Base-by-base conservation (phyloP, 169 alveolate species). In the Eimeria brunetti region DNA sequence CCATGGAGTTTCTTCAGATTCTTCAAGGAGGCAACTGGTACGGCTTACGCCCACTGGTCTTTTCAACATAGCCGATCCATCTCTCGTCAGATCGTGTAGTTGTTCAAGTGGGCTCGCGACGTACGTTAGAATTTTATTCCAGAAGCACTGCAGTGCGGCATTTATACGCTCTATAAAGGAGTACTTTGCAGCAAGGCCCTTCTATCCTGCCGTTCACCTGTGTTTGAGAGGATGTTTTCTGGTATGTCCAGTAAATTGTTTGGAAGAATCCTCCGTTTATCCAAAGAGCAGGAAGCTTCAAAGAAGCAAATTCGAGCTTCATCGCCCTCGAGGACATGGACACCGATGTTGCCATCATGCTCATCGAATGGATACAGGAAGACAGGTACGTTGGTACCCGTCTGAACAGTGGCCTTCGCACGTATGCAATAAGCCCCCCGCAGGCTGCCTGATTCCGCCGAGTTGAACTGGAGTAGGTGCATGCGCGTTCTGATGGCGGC, bases 141-240 rank as follows among this genome's bases (percentile, higher is more conserved):
- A 27, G 91, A 53, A 38, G 60, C 64, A 56, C 64, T 36, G 27
- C 76, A 85, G 81, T 62, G 38, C 64, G 62, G 80, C n/a, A 58
- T 85, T 60, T 46, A 44, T 62, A 85, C 69, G 76, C 67, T 38
- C 62, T 24, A 36, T 33, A 60, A 76, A 92, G 96, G 78, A 73
- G 69, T 92, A 51, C 88, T 92, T 36, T 92, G 96, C 96, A 92
- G 96, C 96, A 92, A 92, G 53, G 96, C 93, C 75, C 96, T 92
- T 69, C 93, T 92, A 20, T 92, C 96, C 14, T 92, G 96, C n/a
- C 96, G 96, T n/a, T 92, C 96, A 8, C 96, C 96, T 16, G 96
- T 92, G 60, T 92, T 92, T 49, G 92, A 92, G 51, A 92, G 93
- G 78, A 92, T 92, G 96, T 83, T 92, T 41, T 53, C 88, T 8